Conservation (phyloP, 169 alveolate species). For the Cardiosporidium cionae region DNA sequence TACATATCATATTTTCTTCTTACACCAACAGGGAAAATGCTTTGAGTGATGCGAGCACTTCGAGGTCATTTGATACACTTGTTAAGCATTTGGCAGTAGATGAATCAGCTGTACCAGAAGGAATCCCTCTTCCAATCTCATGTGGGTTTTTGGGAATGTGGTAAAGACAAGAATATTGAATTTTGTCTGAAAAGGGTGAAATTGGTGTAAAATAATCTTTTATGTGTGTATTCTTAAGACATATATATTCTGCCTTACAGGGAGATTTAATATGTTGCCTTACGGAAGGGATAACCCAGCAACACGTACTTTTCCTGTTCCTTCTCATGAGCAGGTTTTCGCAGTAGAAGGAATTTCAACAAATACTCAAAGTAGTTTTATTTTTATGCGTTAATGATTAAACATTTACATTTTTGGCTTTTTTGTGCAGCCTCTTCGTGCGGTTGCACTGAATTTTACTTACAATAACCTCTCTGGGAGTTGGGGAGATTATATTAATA, state of each 20-base stretch:
- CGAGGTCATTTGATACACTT: background rate
- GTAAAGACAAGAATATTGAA: too few relatives aligned
- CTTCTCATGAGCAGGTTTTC: constrained; percentile 49
- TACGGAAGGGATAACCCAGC: constrained; percentile 69
- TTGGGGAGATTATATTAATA: constrained; percentile 75
- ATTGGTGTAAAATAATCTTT: too few relatives aligned
- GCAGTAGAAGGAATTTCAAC: background rate
- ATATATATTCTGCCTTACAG: constrained; percentile 7
- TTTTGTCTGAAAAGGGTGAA: too few relatives aligned
- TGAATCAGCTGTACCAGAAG: background rate
- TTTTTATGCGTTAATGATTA: background rate
- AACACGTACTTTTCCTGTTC: constrained; percentile 57
- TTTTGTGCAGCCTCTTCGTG: constrained; percentile 54
- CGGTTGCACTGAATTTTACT: constrained; percentile 70
- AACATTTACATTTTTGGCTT: background rate
- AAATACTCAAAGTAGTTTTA: too few relatives aligned
- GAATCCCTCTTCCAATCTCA: background rate
- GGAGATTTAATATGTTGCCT: constrained; percentile 67
- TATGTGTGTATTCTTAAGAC: too few relatives aligned
- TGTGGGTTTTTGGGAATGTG: background rate
- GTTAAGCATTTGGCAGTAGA: background rate
- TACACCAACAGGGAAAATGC: background rate
- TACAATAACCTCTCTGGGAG: constrained; percentile 73
- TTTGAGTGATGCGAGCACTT: background rate
- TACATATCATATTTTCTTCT: background rate